Conservation (phyloP, 1,139 yeast genomes). For the Chernovozyma aurita region DNA sequence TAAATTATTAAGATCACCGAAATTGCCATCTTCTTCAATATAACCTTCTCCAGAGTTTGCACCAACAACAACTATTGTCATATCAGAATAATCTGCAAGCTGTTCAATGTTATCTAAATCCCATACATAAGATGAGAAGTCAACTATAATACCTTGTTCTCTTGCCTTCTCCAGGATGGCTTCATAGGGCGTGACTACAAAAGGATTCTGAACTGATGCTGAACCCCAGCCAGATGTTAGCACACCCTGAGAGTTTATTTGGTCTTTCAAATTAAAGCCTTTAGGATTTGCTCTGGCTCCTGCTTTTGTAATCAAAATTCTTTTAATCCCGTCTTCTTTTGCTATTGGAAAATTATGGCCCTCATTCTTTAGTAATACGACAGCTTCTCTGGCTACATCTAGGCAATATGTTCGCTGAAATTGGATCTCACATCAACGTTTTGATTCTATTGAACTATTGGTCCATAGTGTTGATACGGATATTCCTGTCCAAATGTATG, state of each 20-base stretch:
- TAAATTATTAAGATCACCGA: constrained; percentile 55
- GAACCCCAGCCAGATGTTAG: constrained; percentile 52
- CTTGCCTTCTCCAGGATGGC: constrained; percentile 44
- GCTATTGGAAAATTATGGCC: constrained; percentile 49
- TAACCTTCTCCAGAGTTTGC: constrained; percentile 59
- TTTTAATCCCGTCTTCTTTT: constrained; percentile 35
- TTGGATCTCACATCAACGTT: constrained; percentile 51
- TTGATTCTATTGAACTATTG: constrained; percentile 50
- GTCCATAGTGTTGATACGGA: constrained; percentile 51
- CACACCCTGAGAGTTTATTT: constrained; percentile 43
- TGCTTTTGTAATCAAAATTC: constrained; percentile 42
- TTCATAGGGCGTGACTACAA: constrained; percentile 51
- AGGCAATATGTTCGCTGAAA: constrained; percentile 47
- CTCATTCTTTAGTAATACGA: constrained; percentile 49
- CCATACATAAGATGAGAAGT: constrained; percentile 40
- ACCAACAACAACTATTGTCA: constrained; percentile 48
- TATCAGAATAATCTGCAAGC: constrained; percentile 45
- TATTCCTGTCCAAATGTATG: constrained; percentile 51
- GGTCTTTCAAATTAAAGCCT: constrained; percentile 49
- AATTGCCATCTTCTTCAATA: constrained; percentile 52
- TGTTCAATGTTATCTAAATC: constrained; percentile 40
- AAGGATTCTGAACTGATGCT: constrained; percentile 49
- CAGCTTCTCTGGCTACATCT: constrained; percentile 54
- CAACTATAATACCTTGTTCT: constrained; percentile 41
- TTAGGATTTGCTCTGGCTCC: constrained; percentile 47